A percentile compares a stretch with the other conserved stretches of the same genome.
phyloP scores from a whole-genome alignment of 2,329 filamentous ascomycete species.

The Alternaria gansuensis region DNA sequence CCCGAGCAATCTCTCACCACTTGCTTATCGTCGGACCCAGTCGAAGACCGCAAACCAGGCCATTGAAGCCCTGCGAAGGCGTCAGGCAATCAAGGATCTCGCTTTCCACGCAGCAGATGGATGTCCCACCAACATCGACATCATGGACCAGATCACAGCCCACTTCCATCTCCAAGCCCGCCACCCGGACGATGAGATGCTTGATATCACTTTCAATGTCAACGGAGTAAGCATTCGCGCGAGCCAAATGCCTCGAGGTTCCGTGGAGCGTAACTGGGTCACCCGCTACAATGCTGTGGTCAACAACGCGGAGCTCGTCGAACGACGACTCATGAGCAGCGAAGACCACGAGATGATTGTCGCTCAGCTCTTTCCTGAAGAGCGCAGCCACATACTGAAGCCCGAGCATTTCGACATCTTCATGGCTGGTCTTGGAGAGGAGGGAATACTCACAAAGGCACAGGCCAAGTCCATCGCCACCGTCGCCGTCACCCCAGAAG shows the following conservation, averaged over 20 bases:
- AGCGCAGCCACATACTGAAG: slow-evolving; percentile 8
- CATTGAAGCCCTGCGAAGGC: slow-evolving; percentile 11
- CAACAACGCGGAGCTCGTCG: slow-evolving; percentile 9
- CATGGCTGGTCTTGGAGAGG: slow-evolving; percentile 14
- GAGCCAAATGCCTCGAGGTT: slow-evolving; percentile 10
- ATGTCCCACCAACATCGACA: slow-evolving; percentile 12
- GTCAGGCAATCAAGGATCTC: slow-evolving; percentile 11
- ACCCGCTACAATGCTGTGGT: slow-evolving; percentile 16
- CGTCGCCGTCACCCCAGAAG: slow-evolving; percentile 10
- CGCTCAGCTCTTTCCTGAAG: slow-evolving; percentile 19
- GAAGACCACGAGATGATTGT: slow-evolving; percentile 23
- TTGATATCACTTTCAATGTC: slow-evolving; percentile 13
- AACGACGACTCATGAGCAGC: slow-evolving; percentile 8
- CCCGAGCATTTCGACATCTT: slow-evolving; percentile 24
- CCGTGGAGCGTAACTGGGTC: slow-evolving; percentile 22
- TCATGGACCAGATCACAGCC: slow-evolving; percentile 16
- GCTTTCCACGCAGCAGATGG: slow-evolving; percentile 11
- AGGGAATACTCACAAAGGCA: slow-evolving; percentile 15
- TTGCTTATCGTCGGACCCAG: neutral
- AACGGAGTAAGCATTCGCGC: slow-evolving; percentile 5
- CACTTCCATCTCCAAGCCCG: slow-evolving; percentile 5
- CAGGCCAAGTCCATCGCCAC: slow-evolving; percentile 4
- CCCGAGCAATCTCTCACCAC: neutral
- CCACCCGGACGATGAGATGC: neutral
- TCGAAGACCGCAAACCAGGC: slow-evolving; percentile 8